Evolutionary conservation across 768 basidiomycete genomes (phyloP), one percentile per base, ranked within the genome.

Genomic region (Sporobolomyces roseus): DNA sequence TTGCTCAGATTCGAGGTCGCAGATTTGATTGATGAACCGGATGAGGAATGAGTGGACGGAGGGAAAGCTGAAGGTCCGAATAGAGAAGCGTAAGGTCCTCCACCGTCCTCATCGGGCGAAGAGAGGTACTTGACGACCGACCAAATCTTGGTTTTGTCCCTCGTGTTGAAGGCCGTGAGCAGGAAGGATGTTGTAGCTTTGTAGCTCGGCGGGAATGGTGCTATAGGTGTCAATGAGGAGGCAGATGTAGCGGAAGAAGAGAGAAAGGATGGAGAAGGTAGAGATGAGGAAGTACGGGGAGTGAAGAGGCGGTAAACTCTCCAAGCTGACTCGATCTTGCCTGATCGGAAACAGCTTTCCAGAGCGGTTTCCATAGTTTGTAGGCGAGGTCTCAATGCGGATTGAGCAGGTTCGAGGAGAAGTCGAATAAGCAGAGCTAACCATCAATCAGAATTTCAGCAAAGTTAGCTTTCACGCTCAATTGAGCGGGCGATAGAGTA

Each of bases 111-210:
- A 23, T 36, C 14, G 7, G 38, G 30, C 29, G 35, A 32, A 27
- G 54, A 14, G 25, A 68, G 61, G 32, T 38, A 51, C 48, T 68
- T 68, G 25, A 68, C 0, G 19, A 38, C 36, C 10, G 55, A 43
- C 67, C 67, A 68, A 25, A 68, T 41, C 21, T 52, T 50, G n/a
- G 49, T 36, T 13, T 56, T 27, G 27, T 68, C 67, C 10, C 61
- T 23, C 3, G 53, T 32, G 23, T 32, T 45, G 36, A 58, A 3
- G 21, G 61, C 61, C 10, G 46, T 35, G 6, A 51, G 41, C 2
- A 68, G 1, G n/a, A 63, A 23, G 1, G 8, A 6, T 3, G 49
- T 48, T 10, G 67, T 61, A 12, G 67, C 54, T n/a, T 38, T 48
- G 56, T n/a, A 60, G 30, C 49, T 52, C 27, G 46, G 49, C 19